Conservation (phyloP, 2,329 filamentous ascomycete genomes). For the Emergomyces pasteurianus region DNA sequence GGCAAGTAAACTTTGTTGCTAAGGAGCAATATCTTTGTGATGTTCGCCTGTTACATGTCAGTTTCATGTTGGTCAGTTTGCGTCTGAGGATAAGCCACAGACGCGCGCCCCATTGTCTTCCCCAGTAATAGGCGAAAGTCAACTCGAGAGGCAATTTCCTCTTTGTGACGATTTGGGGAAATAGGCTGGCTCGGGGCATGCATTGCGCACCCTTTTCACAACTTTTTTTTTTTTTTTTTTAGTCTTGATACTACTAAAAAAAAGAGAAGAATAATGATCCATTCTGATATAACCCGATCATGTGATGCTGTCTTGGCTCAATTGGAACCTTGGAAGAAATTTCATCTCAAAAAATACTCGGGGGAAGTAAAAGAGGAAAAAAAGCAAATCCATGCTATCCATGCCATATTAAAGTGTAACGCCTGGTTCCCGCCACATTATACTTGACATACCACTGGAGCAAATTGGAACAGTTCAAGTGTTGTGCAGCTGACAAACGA, state of each 20-base stretch:
- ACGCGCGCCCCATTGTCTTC: neutral
- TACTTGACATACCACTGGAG: neutral
- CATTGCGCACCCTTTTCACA: neutral
- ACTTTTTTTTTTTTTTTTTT: too few relatives aligned
- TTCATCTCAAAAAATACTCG: too few relatives aligned
- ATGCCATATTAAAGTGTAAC: neutral
- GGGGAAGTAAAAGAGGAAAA: too few relatives aligned
- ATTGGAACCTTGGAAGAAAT: too few relatives aligned
- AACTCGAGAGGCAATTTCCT: neutral
- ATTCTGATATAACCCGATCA: too few relatives aligned
- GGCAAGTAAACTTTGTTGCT: neutral
- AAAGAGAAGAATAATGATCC: too few relatives aligned
- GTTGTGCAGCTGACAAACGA: neutral
- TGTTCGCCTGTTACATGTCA: neutral
- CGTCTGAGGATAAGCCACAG: neutral
- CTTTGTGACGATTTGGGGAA: neutral
- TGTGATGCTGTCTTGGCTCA: too few relatives aligned
- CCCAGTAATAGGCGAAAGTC: neutral
- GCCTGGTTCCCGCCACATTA: neutral
- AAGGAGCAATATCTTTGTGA: neutral
- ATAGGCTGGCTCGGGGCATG: neutral
- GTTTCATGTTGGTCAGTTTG: neutral
- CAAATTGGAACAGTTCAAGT: neutral
- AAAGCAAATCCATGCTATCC: neutral
- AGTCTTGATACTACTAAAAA: too few relatives aligned